These are phyloP conservation scores for Aspergillus sp. DNA, from an alignment of 2,329 filamentous ascomycete species.

Conservation along the genomic window DNA sequence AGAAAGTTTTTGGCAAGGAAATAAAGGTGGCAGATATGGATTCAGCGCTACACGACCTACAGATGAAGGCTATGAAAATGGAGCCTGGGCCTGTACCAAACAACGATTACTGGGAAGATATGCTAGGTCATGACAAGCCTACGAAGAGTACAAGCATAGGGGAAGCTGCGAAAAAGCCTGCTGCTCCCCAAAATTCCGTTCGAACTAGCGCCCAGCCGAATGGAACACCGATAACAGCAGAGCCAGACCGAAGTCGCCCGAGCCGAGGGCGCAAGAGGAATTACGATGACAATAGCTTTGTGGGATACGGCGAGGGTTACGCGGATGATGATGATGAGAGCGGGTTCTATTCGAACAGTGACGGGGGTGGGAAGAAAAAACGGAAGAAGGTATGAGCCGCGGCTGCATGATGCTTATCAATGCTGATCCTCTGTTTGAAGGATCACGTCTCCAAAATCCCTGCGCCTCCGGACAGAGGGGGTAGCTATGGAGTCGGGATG, in stretches of 20 bases:
- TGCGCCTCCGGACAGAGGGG: conserved; percentile 40
- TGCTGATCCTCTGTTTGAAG: conserved; percentile 24
- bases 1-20: conserved; percentile 48
- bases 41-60: conserved; percentile 41
- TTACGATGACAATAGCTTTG: conserved; percentile 53
- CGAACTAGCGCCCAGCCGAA: conserved; percentile 29
- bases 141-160: conserved; percentile 34
- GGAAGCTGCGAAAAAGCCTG: conserved; percentile 31
- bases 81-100: conserved; percentile 47
- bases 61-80: conserved; percentile 48
- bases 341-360: conserved; percentile 45
- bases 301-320: conserved; percentile 52
- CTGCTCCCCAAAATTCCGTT: conserved; percentile 22
- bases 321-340: conserved; percentile 49
- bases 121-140: conserved; percentile 49
- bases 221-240: conserved; percentile 28
- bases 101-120: conserved; percentile 50
- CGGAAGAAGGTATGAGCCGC: conserved; percentile 46
- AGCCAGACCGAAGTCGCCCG: conserved; percentile 39
- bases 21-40: conserved; percentile 45
- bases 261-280: conserved; percentile 50
- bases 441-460: conserved; percentile 43
- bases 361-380: conserved; percentile 47
- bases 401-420: conserved; percentile 1
- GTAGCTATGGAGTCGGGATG: conserved; percentile 46